A percentile compares a stretch with the other conserved stretches of the same genome.
These are phyloP conservation scores for Pochonia chlamydosporia DNA, from an alignment of 2,329 filamentous ascomycete genomes.

Conservation along the genomic window DNA sequence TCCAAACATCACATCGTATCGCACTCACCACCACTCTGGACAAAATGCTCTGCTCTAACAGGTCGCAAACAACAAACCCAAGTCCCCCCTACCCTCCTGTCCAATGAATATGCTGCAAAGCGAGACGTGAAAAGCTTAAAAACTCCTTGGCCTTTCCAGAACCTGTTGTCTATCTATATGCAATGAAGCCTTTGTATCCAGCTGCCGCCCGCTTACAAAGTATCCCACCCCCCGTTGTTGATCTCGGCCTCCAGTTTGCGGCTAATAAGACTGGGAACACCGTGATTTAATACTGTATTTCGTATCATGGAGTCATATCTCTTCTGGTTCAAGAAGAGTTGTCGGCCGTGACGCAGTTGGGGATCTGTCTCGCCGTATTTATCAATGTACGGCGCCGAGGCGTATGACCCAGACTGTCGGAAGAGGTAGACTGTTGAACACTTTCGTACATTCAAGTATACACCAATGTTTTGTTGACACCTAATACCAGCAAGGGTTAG, in stretches of 20 bases:
- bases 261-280: conserved; percentile 82
- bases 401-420: conserved; percentile 74
- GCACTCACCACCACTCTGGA: background rate
- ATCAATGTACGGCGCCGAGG: conserved; percentile 87
- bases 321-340: conserved; percentile 88
- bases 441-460: conserved; percentile 96
- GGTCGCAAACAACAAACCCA: background rate
- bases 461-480: conserved; percentile 83
- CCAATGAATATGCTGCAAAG: background rate
- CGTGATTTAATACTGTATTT: conserved; percentile 80
- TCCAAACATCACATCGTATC: background rate
- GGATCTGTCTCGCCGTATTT: conserved; percentile 92
- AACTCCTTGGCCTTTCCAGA: conserved; percentile 6
- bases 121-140: background rate
- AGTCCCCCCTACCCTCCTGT: background rate
- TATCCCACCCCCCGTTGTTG: conserved; percentile 98
- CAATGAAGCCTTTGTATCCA: background rate
- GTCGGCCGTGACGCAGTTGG: conserved; percentile 80
- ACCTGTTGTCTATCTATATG: conserved; percentile 2
- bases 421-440: conserved; percentile 88
- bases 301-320: conserved; percentile 85
- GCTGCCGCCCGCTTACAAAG: conserved; percentile 27
- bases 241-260: conserved; percentile 90
- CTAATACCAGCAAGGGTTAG: conserved; percentile 34
- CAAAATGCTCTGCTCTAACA: background rate